Base-by-base conservation (phyloP, 495 filamentous ascomycete genomes). In the Aspergillus saccharolyticus region DNA sequence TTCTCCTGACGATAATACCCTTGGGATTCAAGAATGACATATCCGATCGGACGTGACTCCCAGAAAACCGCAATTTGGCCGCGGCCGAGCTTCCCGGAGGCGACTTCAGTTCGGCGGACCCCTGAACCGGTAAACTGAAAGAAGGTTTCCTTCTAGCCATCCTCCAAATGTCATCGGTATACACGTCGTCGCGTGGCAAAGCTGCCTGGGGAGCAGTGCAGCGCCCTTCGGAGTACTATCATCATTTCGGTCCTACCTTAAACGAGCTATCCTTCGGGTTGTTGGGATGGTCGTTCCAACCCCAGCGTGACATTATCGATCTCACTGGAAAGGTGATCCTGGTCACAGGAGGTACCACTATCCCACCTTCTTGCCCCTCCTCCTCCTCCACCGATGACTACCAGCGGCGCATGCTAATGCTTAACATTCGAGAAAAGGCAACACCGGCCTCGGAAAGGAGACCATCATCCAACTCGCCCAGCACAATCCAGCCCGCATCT, bases 391-490 rank as follows among this genome's bases (percentile, higher is more conserved):
- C 8, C 42, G 19, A 6, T 45, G 19, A 8, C n/a, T 5, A 24
- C 18, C 20, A 21, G 17, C 16, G 4, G 20, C 9, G 16, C 6
- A 39, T 49, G 18, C 47, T 63, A 54, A 58, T 39, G 4, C 14
- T 39, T 2, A 8, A 2, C 33, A 8, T 12, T 39, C 2, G 33
- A 12, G 55, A 21, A n/a, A 52, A 85, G 85, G 85, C 33, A 90
- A 84, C 63, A 71, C 77, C 47, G 89, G 89, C 3, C 74, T 90
- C 4, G 87, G 87, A 58, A 80, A 80, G 67, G 81, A 85, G 60
- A 81, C 85, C 17, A 71, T 88, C 48, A 69, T 80, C 54, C 79
- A 84, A 24, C 78, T 89, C 10, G 82, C 83, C 20, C 75, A 77
- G 52, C 87, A 89, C 63, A 60, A 73, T 39, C 84, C 86, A 16